Evolutionary conservation across 2,329 filamentous ascomycete species (phyloP), one percentile per base, ranked within the genome.

Genomic region (Podosphaera fusca): DNA sequence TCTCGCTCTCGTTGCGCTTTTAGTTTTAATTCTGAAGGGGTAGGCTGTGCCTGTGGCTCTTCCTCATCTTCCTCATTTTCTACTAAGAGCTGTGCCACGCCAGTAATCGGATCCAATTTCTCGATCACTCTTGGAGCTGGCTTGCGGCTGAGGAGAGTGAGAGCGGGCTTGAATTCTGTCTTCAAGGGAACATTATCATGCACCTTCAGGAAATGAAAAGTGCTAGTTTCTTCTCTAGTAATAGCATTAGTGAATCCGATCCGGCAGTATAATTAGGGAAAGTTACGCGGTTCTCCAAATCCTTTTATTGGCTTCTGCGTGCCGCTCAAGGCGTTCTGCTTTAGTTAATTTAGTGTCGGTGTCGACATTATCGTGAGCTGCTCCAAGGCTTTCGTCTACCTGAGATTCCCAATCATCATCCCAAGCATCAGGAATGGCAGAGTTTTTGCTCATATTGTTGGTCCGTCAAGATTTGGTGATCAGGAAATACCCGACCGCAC

Each of bases 201-300:
- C 57, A 81, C 75, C 66, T 87, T 80, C 58, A 92, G 74, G 67
- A 84, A 94, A 67, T 87, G 81, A 64, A 84, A 81, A 9, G 83
- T 80, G 61, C 87, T 77, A 14, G 82, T 79, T 7, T 84, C 74
- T 69, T 95, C 87, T 31, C 65, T 67, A 50, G 7, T 9, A 12
- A 36, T 31, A 38, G 21, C 9, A 46, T 57, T 51, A 61, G 46
- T 51, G n/a, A 14, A n/a, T 49, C 12, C 34, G 30, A 54, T 12
- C 2, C 14, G 31, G 1, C n/a, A 53, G 21, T 21, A 14, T 42
- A 51, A n/a, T 8, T 14, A 4, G 36, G 34, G 40, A 33, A 30
- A 64, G 79, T 58, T 79, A 92, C 84, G 89, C 90, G 66, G 87
- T 82, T 66, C 92, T 80, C 90, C 90, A 95, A 57, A 95, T 71